Base-by-base conservation (phyloP, 768 basidiomycete species). In the Rhizopogon vulgaris region DNA sequence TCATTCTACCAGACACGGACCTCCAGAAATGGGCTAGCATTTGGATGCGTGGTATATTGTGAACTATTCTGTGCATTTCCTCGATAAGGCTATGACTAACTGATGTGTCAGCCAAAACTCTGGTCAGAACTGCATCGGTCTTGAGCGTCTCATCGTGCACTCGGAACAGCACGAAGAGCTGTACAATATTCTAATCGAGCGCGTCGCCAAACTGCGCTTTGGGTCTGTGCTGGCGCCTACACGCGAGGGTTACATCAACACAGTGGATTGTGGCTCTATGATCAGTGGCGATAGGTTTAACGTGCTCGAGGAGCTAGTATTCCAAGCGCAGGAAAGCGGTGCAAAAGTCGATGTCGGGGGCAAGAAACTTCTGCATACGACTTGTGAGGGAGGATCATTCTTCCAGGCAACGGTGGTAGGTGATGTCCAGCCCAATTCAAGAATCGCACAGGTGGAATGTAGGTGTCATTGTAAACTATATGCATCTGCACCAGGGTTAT, bases 91-190 rank as follows among this genome's bases (percentile, higher is more conserved):
- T 41, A n/a, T 52, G 38, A 52, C 11, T 30, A 50, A 32, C 40
- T 36, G 38, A 15, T 42, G 32, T 14, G 22, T 25, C 62, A 94
- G 92, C 75, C 93, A 94, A 74, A 91, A 92, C 53, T 80, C 81
- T 47, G 94, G 94, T 18, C 95, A 97, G 71, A 97, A 97, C 61
- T 99, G 95, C 67, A 95, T 99, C 60, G 95, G 94, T 34, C 90
- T 94, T 56, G 95, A 99, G 67, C 82, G 94, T 2, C 78, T 98
- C 57, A 79, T 98, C 41, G 91, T 98, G 36, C 93, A 94, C 60
- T 63, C 72, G 0, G 76, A 76, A 0, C 85, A 91, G 60, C 87
- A 94, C 59, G 81, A 92, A 42, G 80, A 84, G 5, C 78, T 98
- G 45, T 78, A 84, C 58, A 71, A 74, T 3, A 76, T 83, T 18